Evolutionary conservation across 345 rosid species (phyloP).

Genomic region (Aquilaria malaccensis): DNA sequence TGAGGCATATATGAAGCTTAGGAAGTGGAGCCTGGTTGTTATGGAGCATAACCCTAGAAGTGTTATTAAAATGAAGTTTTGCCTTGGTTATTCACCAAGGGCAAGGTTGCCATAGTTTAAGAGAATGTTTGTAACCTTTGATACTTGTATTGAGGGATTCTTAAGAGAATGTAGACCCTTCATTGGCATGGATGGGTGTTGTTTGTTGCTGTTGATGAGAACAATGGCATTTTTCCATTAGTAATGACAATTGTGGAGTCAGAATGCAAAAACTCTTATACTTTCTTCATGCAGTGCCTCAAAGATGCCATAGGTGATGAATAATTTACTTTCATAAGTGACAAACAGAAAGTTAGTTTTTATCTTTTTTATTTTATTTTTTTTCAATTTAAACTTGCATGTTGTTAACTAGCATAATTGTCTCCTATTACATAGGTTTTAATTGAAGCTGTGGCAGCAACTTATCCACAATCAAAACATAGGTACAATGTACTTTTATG

Average conservation of each 20-base stretch:
- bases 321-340: background rate
- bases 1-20: background rate
- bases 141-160: background rate
- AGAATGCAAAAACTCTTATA: background rate
- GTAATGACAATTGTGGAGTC: background rate
- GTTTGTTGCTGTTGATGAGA: background rate
- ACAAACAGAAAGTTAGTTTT: background rate
- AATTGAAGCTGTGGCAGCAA: background rate
- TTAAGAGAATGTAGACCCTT: background rate
- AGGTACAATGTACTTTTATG: background rate
- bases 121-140: background rate
- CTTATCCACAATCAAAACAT: background rate
- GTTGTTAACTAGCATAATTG: background rate
- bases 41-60: too few species aligned
- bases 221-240: background rate
- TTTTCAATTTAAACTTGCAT: background rate
- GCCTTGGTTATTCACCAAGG: too few species aligned
- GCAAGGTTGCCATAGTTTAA: background rate
- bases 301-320: background rate
- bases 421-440: background rate
- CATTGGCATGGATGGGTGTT: slow-evolving; percentile 1
- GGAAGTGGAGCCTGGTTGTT: too few species aligned
- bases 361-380: background rate
- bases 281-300: background rate
- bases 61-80: too few species aligned